These are phyloP conservation scores for Lasiodiplodia citricola DNA, from an alignment of 2,329 filamentous ascomycete species.

Conservation along the genomic window DNA sequence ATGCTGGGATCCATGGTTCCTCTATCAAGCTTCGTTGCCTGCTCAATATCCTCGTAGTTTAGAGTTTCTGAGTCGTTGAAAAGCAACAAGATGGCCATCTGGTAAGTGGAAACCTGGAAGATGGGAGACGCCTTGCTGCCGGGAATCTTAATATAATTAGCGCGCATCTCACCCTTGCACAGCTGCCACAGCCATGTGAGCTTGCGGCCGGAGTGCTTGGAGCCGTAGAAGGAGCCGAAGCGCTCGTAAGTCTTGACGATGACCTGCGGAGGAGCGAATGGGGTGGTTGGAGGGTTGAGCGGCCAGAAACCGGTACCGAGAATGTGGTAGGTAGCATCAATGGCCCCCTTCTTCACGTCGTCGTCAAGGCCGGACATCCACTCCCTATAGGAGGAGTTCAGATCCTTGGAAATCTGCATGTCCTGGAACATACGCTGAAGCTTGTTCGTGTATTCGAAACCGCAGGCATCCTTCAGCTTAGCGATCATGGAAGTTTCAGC, in stretches of 20 bases:
- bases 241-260: conserved; percentile 87
- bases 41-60: conserved; percentile 85
- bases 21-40: conserved; percentile 76
- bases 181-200: conserved; percentile 98
- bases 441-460: conserved; percentile 99
- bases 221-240: conserved; percentile 89
- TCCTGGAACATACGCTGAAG: conserved; percentile 99
- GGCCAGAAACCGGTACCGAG: conserved; percentile 98
- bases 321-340: conserved; percentile 90
- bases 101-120: conserved; percentile 96
- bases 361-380: conserved; percentile 71
- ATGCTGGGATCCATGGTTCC: conserved; percentile 89
- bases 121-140: conserved; percentile 87
- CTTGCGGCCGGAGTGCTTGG: conserved; percentile 96
- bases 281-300: conserved; percentile 81
- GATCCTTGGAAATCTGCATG: conserved; percentile 97
- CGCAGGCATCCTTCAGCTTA: conserved; percentile 97
- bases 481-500: conserved; percentile 99
- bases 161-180: conserved; percentile 95
- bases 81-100: conserved; percentile 93
- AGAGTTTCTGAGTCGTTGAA: conserved; percentile 92
- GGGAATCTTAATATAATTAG: conserved; percentile 79
- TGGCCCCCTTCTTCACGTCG: conserved; percentile 68
- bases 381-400: conserved; percentile 87
- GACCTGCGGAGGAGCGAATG: conserved; percentile 84